phyloP scores from a whole-genome alignment of 176 grass and related monocot species.

The Chloris gayana region DNA sequence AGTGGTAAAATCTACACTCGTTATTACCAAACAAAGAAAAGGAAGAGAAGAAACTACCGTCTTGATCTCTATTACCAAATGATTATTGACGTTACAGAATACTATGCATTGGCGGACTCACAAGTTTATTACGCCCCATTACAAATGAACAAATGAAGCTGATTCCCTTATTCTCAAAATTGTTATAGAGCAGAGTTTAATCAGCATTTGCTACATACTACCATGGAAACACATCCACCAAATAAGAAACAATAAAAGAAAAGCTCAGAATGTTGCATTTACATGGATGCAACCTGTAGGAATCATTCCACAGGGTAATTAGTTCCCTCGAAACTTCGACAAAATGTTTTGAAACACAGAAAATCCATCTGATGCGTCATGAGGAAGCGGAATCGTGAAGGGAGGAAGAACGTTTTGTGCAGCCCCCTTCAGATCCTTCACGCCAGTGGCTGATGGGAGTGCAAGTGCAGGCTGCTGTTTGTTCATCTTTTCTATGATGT shows the following conservation, averaged over 20 bases:
- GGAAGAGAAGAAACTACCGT: no score
- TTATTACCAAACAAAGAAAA: no score
- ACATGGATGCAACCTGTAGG: constrained; percentile 20
- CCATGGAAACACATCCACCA: background rate
- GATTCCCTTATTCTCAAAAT: constrained; percentile 31
- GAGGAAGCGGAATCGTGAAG: constrained; percentile 58
- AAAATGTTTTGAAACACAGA: constrained; percentile 54
- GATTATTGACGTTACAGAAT: no score
- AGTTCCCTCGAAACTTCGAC: constrained; percentile 50
- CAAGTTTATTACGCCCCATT: no score
- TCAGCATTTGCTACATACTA: background rate
- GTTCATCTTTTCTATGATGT: constrained; percentile 75
- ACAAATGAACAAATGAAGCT: background rate
- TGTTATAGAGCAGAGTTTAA: constrained; percentile 23
- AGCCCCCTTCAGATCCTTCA: background rate
- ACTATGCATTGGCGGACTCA: no score
- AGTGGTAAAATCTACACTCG: no score
- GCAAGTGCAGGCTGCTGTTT: constrained; percentile 68
- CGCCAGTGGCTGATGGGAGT: background rate
- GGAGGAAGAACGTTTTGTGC: constrained; percentile 55
- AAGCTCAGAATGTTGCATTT: constrained; percentile 37
- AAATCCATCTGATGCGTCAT: constrained; percentile 40
- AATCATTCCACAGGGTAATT: background rate
- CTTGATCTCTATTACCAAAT: no score
- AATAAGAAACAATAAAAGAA: background rate